These are phyloP conservation scores for Esteya vermicola DNA, from an alignment of 2,329 filamentous ascomycete species.

Conservation along the genomic window DNA sequence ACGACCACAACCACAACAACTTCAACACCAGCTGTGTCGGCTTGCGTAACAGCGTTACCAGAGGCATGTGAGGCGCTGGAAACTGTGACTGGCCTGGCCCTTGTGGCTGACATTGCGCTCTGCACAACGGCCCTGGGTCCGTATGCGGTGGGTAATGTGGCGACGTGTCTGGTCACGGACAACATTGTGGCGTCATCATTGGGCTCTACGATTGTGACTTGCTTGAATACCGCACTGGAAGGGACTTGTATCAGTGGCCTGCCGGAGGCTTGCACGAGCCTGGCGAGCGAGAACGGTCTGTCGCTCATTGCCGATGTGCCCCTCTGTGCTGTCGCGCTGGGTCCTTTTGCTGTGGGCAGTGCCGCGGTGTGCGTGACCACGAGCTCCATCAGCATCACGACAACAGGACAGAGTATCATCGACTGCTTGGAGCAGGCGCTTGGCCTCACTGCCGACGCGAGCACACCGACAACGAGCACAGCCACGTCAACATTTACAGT, in stretches of 20 bases:
- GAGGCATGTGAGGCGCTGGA: constrained; percentile 3
- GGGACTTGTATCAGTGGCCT: constrained; percentile 4
- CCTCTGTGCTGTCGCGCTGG: constrained; percentile 6
- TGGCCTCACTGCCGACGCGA: neutral
- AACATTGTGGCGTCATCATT: neutral
- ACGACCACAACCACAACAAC: neutral
- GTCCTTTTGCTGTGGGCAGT: constrained; percentile 8
- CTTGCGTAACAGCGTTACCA: constrained; percentile 6
- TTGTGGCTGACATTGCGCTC: neutral
- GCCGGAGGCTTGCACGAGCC: constrained; percentile 4
- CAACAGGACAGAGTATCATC: constrained; percentile 4
- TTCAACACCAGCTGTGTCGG: neutral
- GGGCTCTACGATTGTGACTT: no score
- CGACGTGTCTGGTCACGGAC: constrained; percentile 4
- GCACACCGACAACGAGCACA: no score
- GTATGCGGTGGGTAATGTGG: constrained; percentile 5
- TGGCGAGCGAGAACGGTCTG: neutral
- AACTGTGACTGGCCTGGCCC: neutral
- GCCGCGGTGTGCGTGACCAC: neutral
- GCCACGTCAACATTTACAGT: no score
- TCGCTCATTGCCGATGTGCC: constrained; percentile 1
- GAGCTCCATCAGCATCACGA: neutral
- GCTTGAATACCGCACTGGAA: no score
- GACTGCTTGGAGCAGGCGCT: constrained; percentile 5
- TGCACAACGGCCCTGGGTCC: constrained; percentile 8